Percentiles rank a stretch among this genome's conserved stretches.
phyloP scores from a whole-genome alignment of 2,329 filamentous ascomycete species.

The Albophoma yamanashiensis region DNA sequence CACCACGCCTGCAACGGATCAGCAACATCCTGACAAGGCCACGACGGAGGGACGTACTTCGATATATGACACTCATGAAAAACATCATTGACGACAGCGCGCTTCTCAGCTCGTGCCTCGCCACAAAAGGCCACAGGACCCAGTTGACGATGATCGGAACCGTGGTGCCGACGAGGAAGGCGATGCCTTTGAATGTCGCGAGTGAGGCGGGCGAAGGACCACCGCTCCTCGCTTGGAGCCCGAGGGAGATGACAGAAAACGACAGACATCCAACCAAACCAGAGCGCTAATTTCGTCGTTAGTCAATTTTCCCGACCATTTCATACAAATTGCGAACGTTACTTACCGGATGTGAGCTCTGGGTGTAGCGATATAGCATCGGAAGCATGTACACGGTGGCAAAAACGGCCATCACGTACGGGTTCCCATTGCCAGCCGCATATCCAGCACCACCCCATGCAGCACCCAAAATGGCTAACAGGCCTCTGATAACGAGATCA shows the following conservation, averaged over 20 bases:
- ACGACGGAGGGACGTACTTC: slow-evolving; percentile 22
- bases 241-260: slow-evolving; percentile 43
- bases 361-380: slow-evolving; percentile 46
- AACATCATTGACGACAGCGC: slow-evolving; percentile 46
- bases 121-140: slow-evolving; percentile 51
- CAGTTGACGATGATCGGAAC: slow-evolving; percentile 46
- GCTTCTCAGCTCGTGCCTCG: slow-evolving; percentile 45
- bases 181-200: slow-evolving; percentile 35
- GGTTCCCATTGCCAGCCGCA: slow-evolving; percentile 38
- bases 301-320: not conserved
- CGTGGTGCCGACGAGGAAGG: slow-evolving; percentile 42
- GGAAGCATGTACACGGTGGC: slow-evolving; percentile 47
- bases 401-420: slow-evolving; percentile 44
- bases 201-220: slow-evolving; percentile 25
- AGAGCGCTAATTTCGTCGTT: slow-evolving; percentile 27
- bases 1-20: slow-evolving; percentile 28
- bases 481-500: slow-evolving; percentile 40
- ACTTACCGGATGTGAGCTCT: slow-evolving; percentile 40
- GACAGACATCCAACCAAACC: slow-evolving; percentile 47
- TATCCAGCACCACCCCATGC: slow-evolving; percentile 43
- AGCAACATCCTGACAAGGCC: not conserved
- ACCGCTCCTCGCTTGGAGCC: slow-evolving; percentile 20
- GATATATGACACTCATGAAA: slow-evolving; percentile 46
- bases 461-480: slow-evolving; percentile 39
- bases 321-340: not conserved